Base-by-base conservation (phyloP, 352 stramenopile species). In the Phytophthora syringae region DNA sequence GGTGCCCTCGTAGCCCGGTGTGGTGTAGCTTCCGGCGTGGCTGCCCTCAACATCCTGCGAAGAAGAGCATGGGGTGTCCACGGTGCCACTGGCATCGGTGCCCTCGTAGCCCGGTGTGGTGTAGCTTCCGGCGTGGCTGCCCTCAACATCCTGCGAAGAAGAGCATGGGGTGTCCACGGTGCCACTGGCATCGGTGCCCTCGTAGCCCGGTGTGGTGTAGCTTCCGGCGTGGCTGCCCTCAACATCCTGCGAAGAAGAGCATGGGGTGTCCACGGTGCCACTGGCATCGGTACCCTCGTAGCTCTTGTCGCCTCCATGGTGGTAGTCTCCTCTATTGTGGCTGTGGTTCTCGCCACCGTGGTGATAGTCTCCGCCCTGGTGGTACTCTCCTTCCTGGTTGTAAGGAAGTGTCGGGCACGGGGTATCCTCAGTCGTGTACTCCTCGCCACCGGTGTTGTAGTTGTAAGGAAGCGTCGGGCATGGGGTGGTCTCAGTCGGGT, bases 331-430 rank as follows among this genome's bases (percentile, higher is more conserved):
- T n/a, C 40, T 28, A 0, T 44, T 37, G 1, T 51, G n/a, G 40
- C 24, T 24, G 37, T 42, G 4, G 36, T 18, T 12, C 15, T 42
- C 52, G 12, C 37, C 36, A 15, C 47, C 22, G 16, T 52, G 13
- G 52, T 42, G 3, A 16, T 43, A 43, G 36, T 22, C 16, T 43
- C 36, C 36, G 10, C 32, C 32, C 9, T 37, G 10, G 15, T 43
- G 53, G 28, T 44, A 52, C 21, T 70, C 53, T n/a, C 15, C 18
- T 24, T 28, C 34, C 7, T n/a, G 39, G 13, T 56, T 28, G 32
- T 65, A 66, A 18, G 61, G 45, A 9, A 63, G 18, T 5, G 39
- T 71, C 18, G 56, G 60, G 32, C 60, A 67, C 12, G 56, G 57
- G 10, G 57, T 64, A 25, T 47, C 57, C 25, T 56, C 12, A 11